A percentile compares a stretch with the other conserved stretches of the same genome.
Conservation (phyloP, 2,329 filamentous ascomycete genomes). For the Aspergillus latus region DNA sequence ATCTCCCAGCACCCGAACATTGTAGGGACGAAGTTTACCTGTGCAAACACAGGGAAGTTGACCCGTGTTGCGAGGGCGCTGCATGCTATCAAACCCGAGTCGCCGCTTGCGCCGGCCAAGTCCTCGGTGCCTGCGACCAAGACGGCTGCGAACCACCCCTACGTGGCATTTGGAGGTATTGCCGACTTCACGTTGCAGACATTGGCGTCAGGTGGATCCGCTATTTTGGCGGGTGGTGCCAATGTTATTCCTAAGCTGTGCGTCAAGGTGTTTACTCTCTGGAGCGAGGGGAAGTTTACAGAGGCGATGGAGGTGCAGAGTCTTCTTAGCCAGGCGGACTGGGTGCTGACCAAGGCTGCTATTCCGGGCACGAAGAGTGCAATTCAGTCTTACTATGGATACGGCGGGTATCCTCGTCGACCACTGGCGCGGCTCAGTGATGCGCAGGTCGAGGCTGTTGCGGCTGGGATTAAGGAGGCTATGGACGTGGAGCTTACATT, state of each 20-base stretch:
- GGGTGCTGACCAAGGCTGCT: slow-evolving; percentile 79
- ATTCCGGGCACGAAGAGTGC: slow-evolving; percentile 85
- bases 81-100: slow-evolving; percentile 65
- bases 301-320: slow-evolving; percentile 77
- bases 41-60: slow-evolving; percentile 85
- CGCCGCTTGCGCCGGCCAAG: slow-evolving; percentile 32
- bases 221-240: slow-evolving; percentile 82
- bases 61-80: slow-evolving; percentile 75
- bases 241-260: slow-evolving; percentile 86
- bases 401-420: slow-evolving; percentile 73
- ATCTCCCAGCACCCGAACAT: slow-evolving; percentile 81
- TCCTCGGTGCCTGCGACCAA: slow-evolving; percentile 28
- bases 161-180: slow-evolving; percentile 87
- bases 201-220: slow-evolving; percentile 73
- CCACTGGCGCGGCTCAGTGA: slow-evolving; percentile 49
- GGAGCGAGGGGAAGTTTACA: slow-evolving; percentile 69
- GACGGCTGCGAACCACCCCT: slow-evolving; percentile 45
- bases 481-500: slow-evolving; percentile 37
- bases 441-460: slow-evolving; percentile 31
- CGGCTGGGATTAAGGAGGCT: slow-evolving; percentile 36
- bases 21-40: slow-evolving; percentile 87
- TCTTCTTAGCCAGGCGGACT: slow-evolving; percentile 73
- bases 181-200: slow-evolving; percentile 87
- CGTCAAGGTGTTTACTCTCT: slow-evolving; percentile 77
- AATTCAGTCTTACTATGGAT: slow-evolving; percentile 79